Evolutionary conservation across 2,329 filamentous ascomycete species (phyloP).

Genomic region (Aspergillus ochraceus): DNA sequence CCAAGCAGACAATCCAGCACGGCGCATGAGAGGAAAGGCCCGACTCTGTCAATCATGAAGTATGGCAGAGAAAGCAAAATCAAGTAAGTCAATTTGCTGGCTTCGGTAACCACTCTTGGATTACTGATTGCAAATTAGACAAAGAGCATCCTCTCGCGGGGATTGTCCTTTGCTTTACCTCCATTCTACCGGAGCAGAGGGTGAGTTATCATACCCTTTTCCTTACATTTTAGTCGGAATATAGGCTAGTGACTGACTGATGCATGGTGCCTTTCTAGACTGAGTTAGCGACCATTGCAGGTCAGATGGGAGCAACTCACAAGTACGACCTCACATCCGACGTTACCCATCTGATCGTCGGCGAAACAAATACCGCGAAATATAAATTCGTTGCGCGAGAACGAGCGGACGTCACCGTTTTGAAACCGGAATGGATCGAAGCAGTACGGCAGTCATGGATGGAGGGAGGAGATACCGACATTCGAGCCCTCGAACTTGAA

Average conservation of each 20-base stretch:
- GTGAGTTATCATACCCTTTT: constrained; percentile 50
- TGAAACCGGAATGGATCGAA: constrained; percentile 82
- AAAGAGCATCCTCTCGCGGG: constrained; percentile 66
- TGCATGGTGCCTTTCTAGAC: constrained; percentile 27
- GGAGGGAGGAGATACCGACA: constrained; percentile 71
- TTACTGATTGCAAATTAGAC: constrained; percentile 42
- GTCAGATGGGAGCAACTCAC: constrained; percentile 82
- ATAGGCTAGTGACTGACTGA: not conserved
- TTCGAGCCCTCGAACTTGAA: constrained; percentile 66
- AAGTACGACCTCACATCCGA: constrained; percentile 93
- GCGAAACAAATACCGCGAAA: constrained; percentile 84
- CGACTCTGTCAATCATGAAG: constrained; percentile 36
- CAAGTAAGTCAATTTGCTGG: constrained; percentile 28
- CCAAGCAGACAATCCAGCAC: constrained; percentile 3
- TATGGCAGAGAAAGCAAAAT: constrained; percentile 38
- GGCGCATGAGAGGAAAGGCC: constrained; percentile 5
- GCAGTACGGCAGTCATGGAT: constrained; percentile 80
- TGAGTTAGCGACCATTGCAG: constrained; percentile 50
- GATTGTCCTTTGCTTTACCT: constrained; percentile 83
- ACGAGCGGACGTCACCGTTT: constrained; percentile 78
- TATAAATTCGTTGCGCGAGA: constrained; percentile 93
- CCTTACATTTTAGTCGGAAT: not conserved
- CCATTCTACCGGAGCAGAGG: constrained; percentile 74
- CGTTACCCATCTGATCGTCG: constrained; percentile 91
- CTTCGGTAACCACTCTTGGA: not conserved